Evolutionary conservation across 2,329 filamentous ascomycete species (phyloP).

Genomic region (Fusarium tricinctum): DNA sequence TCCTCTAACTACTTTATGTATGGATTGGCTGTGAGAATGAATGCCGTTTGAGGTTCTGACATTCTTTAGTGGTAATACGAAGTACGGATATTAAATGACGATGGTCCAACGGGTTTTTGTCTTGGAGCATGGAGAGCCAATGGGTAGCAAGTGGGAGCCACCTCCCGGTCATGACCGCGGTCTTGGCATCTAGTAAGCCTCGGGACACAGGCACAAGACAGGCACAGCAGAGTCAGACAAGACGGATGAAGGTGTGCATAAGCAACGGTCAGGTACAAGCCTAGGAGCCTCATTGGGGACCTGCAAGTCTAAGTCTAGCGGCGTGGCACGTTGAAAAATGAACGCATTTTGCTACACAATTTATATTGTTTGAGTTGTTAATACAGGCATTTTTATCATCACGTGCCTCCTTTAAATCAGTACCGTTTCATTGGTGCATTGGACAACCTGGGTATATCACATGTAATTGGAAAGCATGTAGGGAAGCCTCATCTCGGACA

Average conservation of each 20-base stretch:
- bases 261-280: slow-evolving; percentile 34
- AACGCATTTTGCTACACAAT: slow-evolving; percentile 9
- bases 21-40: no score
- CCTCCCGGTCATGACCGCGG: slow-evolving; percentile 26
- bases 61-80: slow-evolving; percentile 14
- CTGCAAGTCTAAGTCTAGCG: background rate
- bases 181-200: slow-evolving; percentile 42
- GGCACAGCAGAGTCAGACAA: slow-evolving; percentile 24
- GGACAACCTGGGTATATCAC: slow-evolving; percentile 51
- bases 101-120: slow-evolving; percentile 24
- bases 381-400: slow-evolving; percentile 25
- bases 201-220: slow-evolving; percentile 32
- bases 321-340: background rate
- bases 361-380: background rate
- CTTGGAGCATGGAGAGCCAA: slow-evolving; percentile 29
- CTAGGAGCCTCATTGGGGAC: slow-evolving; percentile 27
- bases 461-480: slow-evolving; percentile 51
- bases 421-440: slow-evolving; percentile 38
- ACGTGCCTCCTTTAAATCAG: slow-evolving; percentile 36
- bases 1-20: no score
- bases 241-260: slow-evolving; percentile 7
- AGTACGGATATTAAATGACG: slow-evolving; percentile 36
- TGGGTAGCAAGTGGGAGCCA: slow-evolving; percentile 23
- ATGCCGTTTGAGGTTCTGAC: background rate
- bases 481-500: slow-evolving; percentile 39